Conservation (phyloP, 495 filamentous ascomycete genomes). For the Penicillium riverlandense region DNA sequence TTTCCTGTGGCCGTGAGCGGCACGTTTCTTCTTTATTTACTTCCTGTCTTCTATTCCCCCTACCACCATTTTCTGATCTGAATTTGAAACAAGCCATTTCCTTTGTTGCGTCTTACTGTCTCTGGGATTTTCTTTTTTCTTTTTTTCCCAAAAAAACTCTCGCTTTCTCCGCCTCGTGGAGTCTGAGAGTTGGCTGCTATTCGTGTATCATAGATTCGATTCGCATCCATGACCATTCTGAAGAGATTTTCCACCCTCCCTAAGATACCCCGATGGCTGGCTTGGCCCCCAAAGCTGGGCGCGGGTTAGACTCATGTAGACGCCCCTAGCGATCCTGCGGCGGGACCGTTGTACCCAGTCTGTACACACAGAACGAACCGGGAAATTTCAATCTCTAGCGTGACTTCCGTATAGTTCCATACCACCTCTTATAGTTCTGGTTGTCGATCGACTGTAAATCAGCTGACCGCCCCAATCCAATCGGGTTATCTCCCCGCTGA, state of each 20-base stretch:
- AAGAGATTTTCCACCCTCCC: not conserved
- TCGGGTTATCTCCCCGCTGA: slow-evolving; percentile 20
- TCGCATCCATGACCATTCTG: slow-evolving; percentile 23
- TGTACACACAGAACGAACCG: too few relatives aligned
- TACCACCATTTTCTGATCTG: not conserved
- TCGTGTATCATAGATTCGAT: slow-evolving; percentile 31
- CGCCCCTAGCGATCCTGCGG: too few relatives aligned
- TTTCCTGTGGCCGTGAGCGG: not conserved
- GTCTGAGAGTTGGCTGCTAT: slow-evolving; percentile 21
- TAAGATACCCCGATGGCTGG: too few relatives aligned
- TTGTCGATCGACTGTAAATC: too few relatives aligned
- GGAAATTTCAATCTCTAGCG: too few relatives aligned
- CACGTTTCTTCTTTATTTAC: slow-evolving; percentile 21
- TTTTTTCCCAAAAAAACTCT: slow-evolving; percentile 16
- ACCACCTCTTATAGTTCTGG: too few relatives aligned
- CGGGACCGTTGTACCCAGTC: too few relatives aligned
- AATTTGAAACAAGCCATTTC: slow-evolving; percentile 12
- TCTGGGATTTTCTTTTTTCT: not conserved
- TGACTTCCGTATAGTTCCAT: too few relatives aligned
- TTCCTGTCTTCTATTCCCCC: slow-evolving; percentile 16
- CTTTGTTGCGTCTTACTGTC: slow-evolving; percentile 15
- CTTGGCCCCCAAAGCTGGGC: too few relatives aligned
- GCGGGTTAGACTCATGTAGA: too few relatives aligned
- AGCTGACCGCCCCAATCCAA: too few relatives aligned
- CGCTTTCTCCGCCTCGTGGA: not conserved